A percentile compares a stretch with the other conserved stretches of the same genome.
Conservation (phyloP, 208 protist species). For the Endotrypanum monterogeii region DNA sequence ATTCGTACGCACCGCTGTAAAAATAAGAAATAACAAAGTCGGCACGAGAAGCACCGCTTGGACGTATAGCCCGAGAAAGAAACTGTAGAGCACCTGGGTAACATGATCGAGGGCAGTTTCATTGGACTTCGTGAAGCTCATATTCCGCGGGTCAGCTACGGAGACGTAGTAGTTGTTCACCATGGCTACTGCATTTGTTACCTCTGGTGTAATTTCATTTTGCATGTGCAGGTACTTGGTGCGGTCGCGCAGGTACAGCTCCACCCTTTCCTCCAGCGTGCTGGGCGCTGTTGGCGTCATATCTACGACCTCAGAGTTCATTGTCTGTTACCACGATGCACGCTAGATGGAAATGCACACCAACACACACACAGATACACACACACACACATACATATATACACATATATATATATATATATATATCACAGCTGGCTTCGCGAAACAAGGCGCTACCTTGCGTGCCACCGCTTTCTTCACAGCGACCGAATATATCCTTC, state of each 20-base stretch:
- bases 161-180: slow-evolving; percentile 66
- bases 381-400: background rate
- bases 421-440: too few species aligned
- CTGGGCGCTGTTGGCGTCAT: slow-evolving; percentile 14
- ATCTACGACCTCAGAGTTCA: slow-evolving; percentile 7
- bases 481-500: too few species aligned
- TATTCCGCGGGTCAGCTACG: slow-evolving; percentile 48
- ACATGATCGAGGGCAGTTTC: slow-evolving; percentile 8
- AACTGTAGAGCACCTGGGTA: slow-evolving; percentile 12
- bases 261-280: slow-evolving; percentile 19
- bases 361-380: background rate
- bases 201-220: slow-evolving; percentile 32
- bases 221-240: slow-evolving; percentile 33
- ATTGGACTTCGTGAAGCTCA: slow-evolving; percentile 23
- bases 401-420: too few species aligned
- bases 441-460: too few species aligned
- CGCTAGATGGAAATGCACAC: background rate
- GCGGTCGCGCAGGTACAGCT: slow-evolving; percentile 33
- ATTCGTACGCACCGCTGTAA: slow-evolving; percentile 23
- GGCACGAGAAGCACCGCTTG: slow-evolving; percentile 35
- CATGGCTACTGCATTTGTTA: slow-evolving; percentile 32
- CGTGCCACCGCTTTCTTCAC: too few species aligned
- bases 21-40: slow-evolving; percentile 42
- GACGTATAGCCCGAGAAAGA: slow-evolving; percentile 35
- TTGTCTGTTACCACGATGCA: background rate